A percentile compares a stretch with the other conserved stretches of the same genome.
phyloP scores from a whole-genome alignment of 345 rosid genomes.

The rapeseed (Brassica napus) region Da-Ae NC_063438.1:23030001-23030500 shows the following conservation, averaged over 20 bases:
- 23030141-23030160: slow-evolving; percentile 1
- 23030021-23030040: slow-evolving; percentile 3
- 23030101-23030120: slow-evolving; percentile 30
- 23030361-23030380: too few species aligned
- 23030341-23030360: too few species aligned
- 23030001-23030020: neutral
- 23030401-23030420: too few species aligned
- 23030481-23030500: too few species aligned
- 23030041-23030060: neutral
- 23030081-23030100: slow-evolving; percentile 19
- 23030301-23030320: slow-evolving; percentile 18
- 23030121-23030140: slow-evolving; percentile 19
- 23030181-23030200: slow-evolving; percentile 20
- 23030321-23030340: slow-evolving; percentile 41
- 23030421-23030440: too few species aligned
- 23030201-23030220: slow-evolving; percentile 23
- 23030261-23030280: slow-evolving; percentile 33
- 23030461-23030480: too few species aligned
- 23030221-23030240: slow-evolving; percentile 23
- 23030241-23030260: slow-evolving; percentile 11
- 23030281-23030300: slow-evolving; percentile 15
- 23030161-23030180: slow-evolving; percentile 23
- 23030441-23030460: too few species aligned
- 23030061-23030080: neutral
- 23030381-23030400: too few species aligned